Base-by-base conservation (phyloP, 208 protist species). In the Trypanosoma theileri region DNA sequence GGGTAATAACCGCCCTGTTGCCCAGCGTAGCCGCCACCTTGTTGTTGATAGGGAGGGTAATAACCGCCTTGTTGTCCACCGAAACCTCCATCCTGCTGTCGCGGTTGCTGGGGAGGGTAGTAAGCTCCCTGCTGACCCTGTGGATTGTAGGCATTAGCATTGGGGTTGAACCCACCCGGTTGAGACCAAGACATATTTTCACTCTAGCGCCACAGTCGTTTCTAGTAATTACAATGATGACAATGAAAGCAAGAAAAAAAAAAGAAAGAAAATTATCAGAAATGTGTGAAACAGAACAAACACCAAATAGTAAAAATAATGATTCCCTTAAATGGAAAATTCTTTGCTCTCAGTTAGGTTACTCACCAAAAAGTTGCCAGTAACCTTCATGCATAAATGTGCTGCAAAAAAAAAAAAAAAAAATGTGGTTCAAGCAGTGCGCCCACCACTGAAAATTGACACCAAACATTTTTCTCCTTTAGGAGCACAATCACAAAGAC, bases 131-230 rank as follows among this genome's bases (percentile, higher is more conserved):
- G 58, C 69, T 60, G 66, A 58, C 52, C 52, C 16, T 60, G 66
- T 13, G 54, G 71, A 17, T 50, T 61, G 17, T 66, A 73, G 35
- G 66, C 59, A 51, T 64, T 68, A 11, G 72, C 72, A 35, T 80
- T 71, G 45, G 67, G 64, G 21, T 86, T 77, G 61, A 81, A 83
- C 3, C 84, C 86, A 24, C 71, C 73, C 16, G 84, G 84, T 55
- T 88, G 85, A 59, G 88, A 77, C 88, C 69, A 51, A 26, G 88
- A 85, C 88, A 93, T 93, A 8, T 59, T 22, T 24, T 14, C 21
- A 40, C 16, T 45, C 22, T 17, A 35, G 28, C 28, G 6, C 28
- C 28, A 35, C 28, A 35, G 28, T 35, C 28, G 28, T 35, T 35
- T 35, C 28, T 35, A 8, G 28, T 35, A 35, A 35, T 8, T 35